Conservation (phyloP, 371 early-diverging fungal species). For the Actinomucor elegans region DNA sequence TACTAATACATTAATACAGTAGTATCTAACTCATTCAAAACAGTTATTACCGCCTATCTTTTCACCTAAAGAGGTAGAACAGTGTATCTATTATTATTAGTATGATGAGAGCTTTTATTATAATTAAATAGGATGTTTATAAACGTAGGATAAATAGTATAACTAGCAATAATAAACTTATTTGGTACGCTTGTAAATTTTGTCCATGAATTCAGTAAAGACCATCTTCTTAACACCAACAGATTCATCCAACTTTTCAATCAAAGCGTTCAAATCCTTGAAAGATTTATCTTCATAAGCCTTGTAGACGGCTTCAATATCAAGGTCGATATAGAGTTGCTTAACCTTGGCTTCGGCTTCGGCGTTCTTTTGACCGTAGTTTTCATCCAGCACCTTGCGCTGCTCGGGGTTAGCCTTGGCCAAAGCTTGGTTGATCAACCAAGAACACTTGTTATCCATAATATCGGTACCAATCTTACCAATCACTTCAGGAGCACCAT, state of each 20-base stretch:
- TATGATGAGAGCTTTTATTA: no score
- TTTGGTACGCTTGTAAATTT: constrained; percentile 91
- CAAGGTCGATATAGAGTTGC: constrained; percentile 76
- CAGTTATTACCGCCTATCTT: no score
- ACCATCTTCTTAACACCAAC: constrained; percentile 75
- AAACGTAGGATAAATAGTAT: no score
- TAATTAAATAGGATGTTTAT: no score
- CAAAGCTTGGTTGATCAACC: constrained; percentile 94
- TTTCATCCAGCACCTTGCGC: constrained; percentile 81
- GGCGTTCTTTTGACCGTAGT: constrained; percentile 87
- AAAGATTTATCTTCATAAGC: constrained; percentile 86
- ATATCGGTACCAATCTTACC: constrained; percentile 99
- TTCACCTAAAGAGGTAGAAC: no score
- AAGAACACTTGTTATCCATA: constrained; percentile 98
- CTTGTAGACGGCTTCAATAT: constrained; percentile 76
- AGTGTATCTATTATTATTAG: no score
- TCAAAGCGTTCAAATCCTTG: constrained; percentile 67
- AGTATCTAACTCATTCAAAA: no score
- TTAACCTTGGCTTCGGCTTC: constrained; percentile 81
- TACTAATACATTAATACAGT: no score
- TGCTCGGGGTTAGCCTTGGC: constrained; percentile 75
- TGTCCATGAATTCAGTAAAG: constrained; percentile 88
- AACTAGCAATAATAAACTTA: constrained; percentile 54
- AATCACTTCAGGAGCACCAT: constrained; percentile 86
- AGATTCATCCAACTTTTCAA: constrained; percentile 71